Conservation (phyloP, 768 basidiomycete genomes). For the Suillus decipiens region DNA sequence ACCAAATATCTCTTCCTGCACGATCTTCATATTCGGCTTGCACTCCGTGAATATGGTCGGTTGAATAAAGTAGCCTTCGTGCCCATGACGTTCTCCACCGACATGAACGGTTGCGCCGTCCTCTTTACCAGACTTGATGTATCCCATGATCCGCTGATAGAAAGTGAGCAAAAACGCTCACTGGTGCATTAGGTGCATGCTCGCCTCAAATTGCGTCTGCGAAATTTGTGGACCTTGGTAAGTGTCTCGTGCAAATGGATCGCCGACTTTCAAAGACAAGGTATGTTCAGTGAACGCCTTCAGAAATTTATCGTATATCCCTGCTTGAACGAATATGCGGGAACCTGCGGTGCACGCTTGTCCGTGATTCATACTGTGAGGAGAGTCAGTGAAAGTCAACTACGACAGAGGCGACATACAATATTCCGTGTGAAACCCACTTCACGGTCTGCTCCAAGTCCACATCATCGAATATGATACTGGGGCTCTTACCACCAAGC, state of each 20-base stretch:
- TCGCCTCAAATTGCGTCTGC: slow-evolving; percentile 46
- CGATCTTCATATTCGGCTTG: slow-evolving; percentile 56
- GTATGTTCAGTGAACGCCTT: slow-evolving; percentile 40
- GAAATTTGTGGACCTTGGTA: slow-evolving; percentile 53
- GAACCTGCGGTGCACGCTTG: slow-evolving; percentile 57
- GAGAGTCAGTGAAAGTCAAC: background rate
- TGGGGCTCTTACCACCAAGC: slow-evolving; percentile 71
- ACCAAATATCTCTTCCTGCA: slow-evolving; percentile 64
- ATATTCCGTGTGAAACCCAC: slow-evolving; percentile 62
- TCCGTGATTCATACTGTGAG: slow-evolving; percentile 38
- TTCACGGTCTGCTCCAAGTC: slow-evolving; percentile 58
- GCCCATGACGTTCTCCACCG: slow-evolving; percentile 55
- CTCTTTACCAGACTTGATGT: slow-evolving; percentile 60
- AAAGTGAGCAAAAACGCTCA: background rate
- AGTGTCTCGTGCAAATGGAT: slow-evolving; percentile 43
- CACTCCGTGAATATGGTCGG: slow-evolving; percentile 66
- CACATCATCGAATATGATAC: slow-evolving; percentile 63
- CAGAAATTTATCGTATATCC: slow-evolving; percentile 60
- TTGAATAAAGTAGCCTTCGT: slow-evolving; percentile 62
- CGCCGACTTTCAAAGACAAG: slow-evolving; percentile 39
- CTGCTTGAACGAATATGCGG: slow-evolving; percentile 56
- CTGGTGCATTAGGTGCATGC: background rate
- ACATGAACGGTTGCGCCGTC: slow-evolving; percentile 59
- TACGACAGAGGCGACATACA: slow-evolving; percentile 37
- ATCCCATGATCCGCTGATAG: slow-evolving; percentile 55